Evolutionary conservation across 192 early-diverging fungal genomes (phyloP).

Genomic region (Lunasporangiospora selenospora): DNA sequence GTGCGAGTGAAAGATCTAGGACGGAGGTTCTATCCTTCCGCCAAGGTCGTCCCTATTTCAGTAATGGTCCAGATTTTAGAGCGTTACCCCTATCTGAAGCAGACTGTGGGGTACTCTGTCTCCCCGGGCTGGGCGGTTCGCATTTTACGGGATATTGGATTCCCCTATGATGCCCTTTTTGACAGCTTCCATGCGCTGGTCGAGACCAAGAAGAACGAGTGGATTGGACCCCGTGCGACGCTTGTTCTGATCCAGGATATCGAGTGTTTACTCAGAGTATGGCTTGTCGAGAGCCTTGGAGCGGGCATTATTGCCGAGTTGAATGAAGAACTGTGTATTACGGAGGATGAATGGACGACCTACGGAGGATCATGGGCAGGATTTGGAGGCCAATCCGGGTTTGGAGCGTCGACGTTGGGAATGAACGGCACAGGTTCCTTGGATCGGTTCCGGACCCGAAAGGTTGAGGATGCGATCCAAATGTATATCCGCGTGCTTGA

Average conservation of each 20-base stretch:
- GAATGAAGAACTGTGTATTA: constrained; percentile 28
- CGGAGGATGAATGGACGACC: constrained; percentile 17
- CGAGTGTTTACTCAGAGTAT: constrained; percentile 34
- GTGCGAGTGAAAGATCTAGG: constrained; percentile 39
- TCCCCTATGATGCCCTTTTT: constrained; percentile 41
- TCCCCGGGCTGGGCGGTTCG: constrained; percentile 39
- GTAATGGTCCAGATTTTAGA: constrained; percentile 41
- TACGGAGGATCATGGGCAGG: neutral
- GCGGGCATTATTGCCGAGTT: constrained; percentile 17
- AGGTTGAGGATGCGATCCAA: constrained; percentile 26
- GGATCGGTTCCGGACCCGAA: constrained; percentile 32
- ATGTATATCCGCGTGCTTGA: constrained; percentile 37
- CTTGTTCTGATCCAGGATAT: constrained; percentile 43
- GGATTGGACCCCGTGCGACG: constrained; percentile 35
- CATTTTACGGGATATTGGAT: constrained; percentile 38
- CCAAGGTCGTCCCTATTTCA: constrained; percentile 31
- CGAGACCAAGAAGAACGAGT: constrained; percentile 39
- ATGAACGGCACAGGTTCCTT: constrained; percentile 14
- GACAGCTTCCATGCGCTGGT: constrained; percentile 40
- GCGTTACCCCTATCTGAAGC: constrained; percentile 37
- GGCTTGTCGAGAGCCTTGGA: constrained; percentile 35
- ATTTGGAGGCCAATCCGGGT: neutral
- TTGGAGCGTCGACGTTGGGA: constrained; percentile 4
- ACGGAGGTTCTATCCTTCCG: constrained; percentile 40
- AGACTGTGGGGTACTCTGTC: constrained; percentile 18